Evolutionary conservation across 345 rosid genomes (phyloP), one percentile per base, ranked within the genome.

Genomic region (Lepidium didymum): DNA sequence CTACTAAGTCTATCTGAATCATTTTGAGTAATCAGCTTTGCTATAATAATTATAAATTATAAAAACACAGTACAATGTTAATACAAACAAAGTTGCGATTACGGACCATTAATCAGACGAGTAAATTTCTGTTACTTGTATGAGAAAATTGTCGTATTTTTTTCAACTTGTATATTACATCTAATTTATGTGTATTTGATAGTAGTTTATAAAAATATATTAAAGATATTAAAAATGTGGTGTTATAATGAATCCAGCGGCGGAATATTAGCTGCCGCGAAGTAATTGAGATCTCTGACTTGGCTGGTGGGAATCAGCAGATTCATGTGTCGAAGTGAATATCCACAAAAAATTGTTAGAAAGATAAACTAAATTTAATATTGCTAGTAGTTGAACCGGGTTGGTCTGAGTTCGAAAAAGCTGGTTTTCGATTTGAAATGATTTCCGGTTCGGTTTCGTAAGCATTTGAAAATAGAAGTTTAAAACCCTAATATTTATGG

Each of bases 291-390:
- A 65, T 73, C 71, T 58, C 43, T 40, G 62, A 58, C 33, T 14
- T n/a, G 29, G 58, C 47, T 71, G 68, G 68, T 65, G 54, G 71
- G 60, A 72, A 56, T 47, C 33, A 64, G 60, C 77, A 73, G 62
- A 72, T 73, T 73, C 77, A 50, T 66, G 77, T 73, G 67, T 58
- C 61, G 10, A 60, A 59, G 43, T 61, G 31, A 61, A 45, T 35
- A 46, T 34, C 34, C 8, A 14, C 11, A 21, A 67, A 10, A 51
- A 27, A 11, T 25, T 5, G 13, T 25, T 45, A 49, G 57, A 36
- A 37, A 50, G 10, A 63, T 42, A 50, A 34, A 62, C 3, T 37
- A 13, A 46, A 45, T 6, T 18, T 27, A 61, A 16, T 43, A 10
- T 27, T 27, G 4, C 31, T 27, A 31, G 1, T 13, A 44, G 3